Base-by-base conservation (phyloP, 305 asterid genomes). In the Solanum hybrid region DNA sequence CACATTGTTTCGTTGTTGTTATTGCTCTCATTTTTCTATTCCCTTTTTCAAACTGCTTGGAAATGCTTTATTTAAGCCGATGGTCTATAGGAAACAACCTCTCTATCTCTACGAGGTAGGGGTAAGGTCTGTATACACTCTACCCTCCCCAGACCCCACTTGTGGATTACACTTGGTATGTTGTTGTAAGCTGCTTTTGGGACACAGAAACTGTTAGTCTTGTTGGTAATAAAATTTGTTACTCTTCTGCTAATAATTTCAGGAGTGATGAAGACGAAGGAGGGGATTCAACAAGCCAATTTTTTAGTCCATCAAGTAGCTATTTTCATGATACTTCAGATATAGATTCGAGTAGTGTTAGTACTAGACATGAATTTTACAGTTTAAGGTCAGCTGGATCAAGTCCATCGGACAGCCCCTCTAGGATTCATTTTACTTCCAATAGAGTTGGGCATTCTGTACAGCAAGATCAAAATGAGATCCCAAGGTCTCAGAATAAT, bases 331-430 rank as follows among this genome's bases (percentile, higher is more conserved):
- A 96, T 90, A 92, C 92, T 88, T 61, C 88, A 11, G 97, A 96
- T 90, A 89, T 96, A 93, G 99, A 97, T 93, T 94, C 95, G 36
- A 91, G 95, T 95, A 95, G 98, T 93, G 90, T 94, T 93, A 96
- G 96, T 92, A 90, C 93, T 92, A 94, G 95, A 91, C 95, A 94
- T 89, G 97, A 92, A 91, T 92, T 89, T 94, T 94, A 93, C 92
- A 94, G 89, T 92, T 91, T 91, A 86, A 92, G 83, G 93, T 96
- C 98, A 86, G 93, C 93, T 90, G 99, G 93, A 94, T 95, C 98
- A 91, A 94, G 97, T 94, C 98, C 96, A 92, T 95, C 94, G n/a
- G 96, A 94, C 92, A 96, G 98, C 95, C 97, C 98, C 92, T 95
- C 98, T 89, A 91, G 96, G 94, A 91, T 92, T 91, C 93, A 86